Conservation (phyloP, 2,329 filamentous ascomycete species). For the Alternaria burnsii region DNA sequence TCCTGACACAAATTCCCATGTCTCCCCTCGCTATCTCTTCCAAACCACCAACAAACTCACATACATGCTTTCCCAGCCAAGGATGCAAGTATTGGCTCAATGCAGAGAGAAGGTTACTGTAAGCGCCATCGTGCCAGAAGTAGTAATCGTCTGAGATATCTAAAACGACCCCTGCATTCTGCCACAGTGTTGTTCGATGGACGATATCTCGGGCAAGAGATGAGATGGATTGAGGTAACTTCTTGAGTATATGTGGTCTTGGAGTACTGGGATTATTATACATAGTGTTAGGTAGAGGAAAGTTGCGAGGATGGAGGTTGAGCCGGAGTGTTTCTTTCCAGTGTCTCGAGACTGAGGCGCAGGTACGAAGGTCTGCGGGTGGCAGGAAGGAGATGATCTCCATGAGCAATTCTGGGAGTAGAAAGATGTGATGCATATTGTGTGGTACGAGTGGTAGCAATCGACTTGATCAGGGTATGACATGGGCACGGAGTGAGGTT, state of each 20-base stretch:
- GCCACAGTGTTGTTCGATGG: neutral
- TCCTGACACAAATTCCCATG: slow-evolving; percentile 9
- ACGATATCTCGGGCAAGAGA: slow-evolving; percentile 1
- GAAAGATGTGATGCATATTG: slow-evolving; percentile 23
- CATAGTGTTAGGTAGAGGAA: slow-evolving; percentile 13
- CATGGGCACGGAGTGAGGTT: neutral
- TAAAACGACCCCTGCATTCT: neutral
- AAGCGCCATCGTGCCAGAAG: slow-evolving; percentile 19
- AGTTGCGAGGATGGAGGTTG: slow-evolving; percentile 18
- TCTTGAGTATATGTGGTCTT: neutral
- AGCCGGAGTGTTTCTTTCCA: slow-evolving; percentile 13
- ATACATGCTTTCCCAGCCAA: slow-evolving; percentile 1
- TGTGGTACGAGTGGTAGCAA: neutral
- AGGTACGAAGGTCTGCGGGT: neutral
- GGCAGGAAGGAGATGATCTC: slow-evolving; percentile 20
- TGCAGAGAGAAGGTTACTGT: slow-evolving; percentile 8
- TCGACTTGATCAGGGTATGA: neutral
- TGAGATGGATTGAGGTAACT: neutral
- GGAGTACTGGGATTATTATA: neutral
- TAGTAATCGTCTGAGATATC: slow-evolving; percentile 17
- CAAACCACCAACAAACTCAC: slow-evolving; percentile 5
- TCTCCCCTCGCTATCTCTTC: slow-evolving; percentile 5
- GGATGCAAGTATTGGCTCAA: slow-evolving; percentile 19
- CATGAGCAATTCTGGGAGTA: slow-evolving; percentile 26
- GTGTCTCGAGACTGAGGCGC: slow-evolving; percentile 12